A percentile compares a stretch with the other conserved stretches of the same genome.
Conservation (phyloP, 2,329 filamentous ascomycete genomes). For the Colletotrichum incanum region DNA sequence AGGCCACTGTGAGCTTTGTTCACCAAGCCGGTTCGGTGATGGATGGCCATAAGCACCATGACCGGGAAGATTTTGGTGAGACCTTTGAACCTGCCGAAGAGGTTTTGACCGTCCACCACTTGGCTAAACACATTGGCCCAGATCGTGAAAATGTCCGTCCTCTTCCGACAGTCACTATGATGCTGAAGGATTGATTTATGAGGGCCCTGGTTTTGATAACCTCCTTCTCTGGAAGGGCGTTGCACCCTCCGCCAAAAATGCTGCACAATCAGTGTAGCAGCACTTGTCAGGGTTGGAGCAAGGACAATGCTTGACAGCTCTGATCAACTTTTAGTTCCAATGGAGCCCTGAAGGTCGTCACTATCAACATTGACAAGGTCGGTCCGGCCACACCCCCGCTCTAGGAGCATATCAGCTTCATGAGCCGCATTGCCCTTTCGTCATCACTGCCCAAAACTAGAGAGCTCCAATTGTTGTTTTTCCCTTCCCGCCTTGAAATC, state of each 20-base stretch:
- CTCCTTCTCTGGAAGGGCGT: conserved; percentile 1
- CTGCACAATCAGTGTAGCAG: not conserved
- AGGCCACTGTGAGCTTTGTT: not conserved
- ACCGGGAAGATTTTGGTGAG: not conserved
- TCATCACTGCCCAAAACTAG: not conserved
- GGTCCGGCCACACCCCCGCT: not conserved
- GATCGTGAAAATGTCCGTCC: not conserved
- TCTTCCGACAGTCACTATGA: no score
- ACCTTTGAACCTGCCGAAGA: not conserved
- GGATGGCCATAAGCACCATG: not conserved
- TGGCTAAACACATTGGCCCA: not conserved
- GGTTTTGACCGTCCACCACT: conserved; percentile 1
- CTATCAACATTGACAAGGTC: not conserved
- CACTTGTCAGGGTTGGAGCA: no score
- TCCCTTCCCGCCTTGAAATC: not conserved
- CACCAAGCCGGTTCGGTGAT: not conserved
- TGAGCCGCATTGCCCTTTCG: not conserved
- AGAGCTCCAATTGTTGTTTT: not conserved
- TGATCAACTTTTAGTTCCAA: conserved; percentile 14
- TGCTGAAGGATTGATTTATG: no score
- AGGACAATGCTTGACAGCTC: not conserved
- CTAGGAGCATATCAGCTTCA: fast-evolving
- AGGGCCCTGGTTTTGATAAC: not conserved
- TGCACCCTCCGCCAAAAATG: not conserved
- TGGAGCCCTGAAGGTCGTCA: not conserved